A percentile compares a stretch with the other conserved stretches of the same genome.
These are phyloP conservation scores for Raphanus raphanistrum DNA, from an alignment of 345 rosid species.

Conservation along the genomic window DNA sequence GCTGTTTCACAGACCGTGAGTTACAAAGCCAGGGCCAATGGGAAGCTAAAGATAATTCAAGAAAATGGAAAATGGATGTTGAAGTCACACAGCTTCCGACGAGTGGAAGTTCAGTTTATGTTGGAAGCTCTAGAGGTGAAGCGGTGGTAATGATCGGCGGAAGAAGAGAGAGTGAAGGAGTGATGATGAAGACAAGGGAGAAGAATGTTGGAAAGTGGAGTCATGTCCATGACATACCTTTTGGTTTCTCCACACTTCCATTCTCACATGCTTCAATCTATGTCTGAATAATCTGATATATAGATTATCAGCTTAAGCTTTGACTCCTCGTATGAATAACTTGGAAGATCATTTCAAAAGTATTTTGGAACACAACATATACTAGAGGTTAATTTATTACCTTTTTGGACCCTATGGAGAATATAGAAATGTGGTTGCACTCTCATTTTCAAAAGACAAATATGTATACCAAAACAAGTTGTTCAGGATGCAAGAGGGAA, in stretches of 20 bases:
- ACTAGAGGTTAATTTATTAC: background rate
- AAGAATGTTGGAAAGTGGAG: constrained; percentile 17
- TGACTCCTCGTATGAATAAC: background rate
- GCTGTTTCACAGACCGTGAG: constrained; percentile 24
- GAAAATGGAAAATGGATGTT: constrained; percentile 27
- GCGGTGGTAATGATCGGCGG: constrained; percentile 25
- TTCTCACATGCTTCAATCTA: constrained; percentile 34
- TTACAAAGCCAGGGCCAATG: constrained; percentile 11
- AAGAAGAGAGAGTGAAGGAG: background rate
- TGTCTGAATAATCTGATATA: constrained; percentile 15
- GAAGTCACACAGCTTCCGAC: constrained; percentile 35
- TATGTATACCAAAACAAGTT: background rate
- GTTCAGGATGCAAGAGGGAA: background rate
- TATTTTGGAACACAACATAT: background rate
- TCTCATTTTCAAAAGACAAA: background rate
- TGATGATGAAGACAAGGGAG: constrained; percentile 17
- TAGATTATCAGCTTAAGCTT: background rate
- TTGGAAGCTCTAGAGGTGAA: constrained; percentile 32
- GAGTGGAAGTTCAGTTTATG: constrained; percentile 37
- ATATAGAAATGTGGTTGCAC: background rate
- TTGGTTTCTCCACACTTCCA: constrained; percentile 29
- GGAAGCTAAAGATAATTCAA: constrained; percentile 10
- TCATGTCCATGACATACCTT: constrained; percentile 3
- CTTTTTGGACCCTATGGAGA: background rate
- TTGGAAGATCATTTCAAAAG: background rate